phyloP scores from a whole-genome alignment of 1,139 yeast genomes.

The Yamadazyma diospyri region DNA sequence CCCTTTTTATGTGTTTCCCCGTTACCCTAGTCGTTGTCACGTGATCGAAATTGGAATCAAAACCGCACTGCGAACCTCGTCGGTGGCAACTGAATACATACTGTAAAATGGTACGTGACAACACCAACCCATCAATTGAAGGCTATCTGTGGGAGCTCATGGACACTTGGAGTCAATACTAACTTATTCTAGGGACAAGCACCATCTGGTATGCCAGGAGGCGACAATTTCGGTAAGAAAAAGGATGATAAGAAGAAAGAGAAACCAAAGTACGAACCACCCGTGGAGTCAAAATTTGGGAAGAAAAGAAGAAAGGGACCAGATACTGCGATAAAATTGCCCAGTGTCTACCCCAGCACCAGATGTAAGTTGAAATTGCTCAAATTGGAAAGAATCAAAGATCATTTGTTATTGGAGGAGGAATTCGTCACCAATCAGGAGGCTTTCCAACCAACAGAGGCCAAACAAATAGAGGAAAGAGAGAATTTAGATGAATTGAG shows the following conservation, averaged over 20 bases:
- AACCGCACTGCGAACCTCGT: conserved; percentile 6
- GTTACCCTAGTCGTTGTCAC: conserved; percentile 2
- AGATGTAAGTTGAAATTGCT: conserved; percentile 88
- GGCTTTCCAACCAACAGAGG: conserved; percentile 92
- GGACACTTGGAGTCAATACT: too few species aligned
- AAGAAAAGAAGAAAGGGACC: conserved; percentile 91
- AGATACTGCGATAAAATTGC: conserved; percentile 82
- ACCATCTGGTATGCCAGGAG: conserved; percentile 71
- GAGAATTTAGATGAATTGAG: conserved; percentile 93
- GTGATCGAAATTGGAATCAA: background rate
- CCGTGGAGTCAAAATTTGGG: conserved; percentile 91
- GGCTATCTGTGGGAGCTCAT: background rate
- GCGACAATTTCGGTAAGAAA: conserved; percentile 54
- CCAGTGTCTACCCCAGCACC: conserved; percentile 86
- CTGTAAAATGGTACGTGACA: conserved; percentile 4
- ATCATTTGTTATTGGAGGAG: conserved; percentile 89
- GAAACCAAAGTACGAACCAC: conserved; percentile 96
- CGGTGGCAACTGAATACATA: conserved; percentile 10
- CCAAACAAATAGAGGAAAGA: conserved; percentile 93
- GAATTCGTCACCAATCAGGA: conserved; percentile 96
- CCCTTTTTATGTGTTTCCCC: background rate
- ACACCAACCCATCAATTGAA: too few species aligned
- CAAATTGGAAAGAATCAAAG: conserved; percentile 94
- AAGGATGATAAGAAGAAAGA: conserved; percentile 77
- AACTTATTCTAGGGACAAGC: conserved; percentile 60